A percentile compares a stretch with the other conserved stretches of the same genome.
Conservation (phyloP, 2,329 filamentous ascomycete species). For the Magnaporthales sp. region DNA sequence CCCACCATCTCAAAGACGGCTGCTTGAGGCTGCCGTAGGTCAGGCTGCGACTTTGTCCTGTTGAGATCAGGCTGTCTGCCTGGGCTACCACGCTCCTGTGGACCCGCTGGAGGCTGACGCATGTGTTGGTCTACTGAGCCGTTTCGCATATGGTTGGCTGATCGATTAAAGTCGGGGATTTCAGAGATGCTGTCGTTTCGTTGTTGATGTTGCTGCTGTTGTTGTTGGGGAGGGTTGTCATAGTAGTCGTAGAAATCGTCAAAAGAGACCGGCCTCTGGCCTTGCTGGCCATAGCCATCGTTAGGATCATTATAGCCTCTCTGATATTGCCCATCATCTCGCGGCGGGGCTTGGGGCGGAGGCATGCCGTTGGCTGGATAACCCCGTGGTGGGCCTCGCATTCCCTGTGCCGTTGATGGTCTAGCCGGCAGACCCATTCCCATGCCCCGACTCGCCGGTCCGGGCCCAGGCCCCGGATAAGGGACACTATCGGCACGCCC, state of each 20-base stretch:
- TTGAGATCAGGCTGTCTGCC: conserved; percentile 45
- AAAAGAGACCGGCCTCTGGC: conserved; percentile 26
- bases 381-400: conserved; percentile 43
- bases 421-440: conserved; percentile 34
- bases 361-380: conserved; percentile 31
- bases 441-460: conserved; percentile 34
- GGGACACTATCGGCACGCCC: conserved; percentile 34
- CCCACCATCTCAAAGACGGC: conserved; percentile 68
- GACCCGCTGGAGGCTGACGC: conserved; percentile 19
- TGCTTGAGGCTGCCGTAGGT: conserved; percentile 53
- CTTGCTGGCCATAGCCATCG: conserved; percentile 25
- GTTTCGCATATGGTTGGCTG: conserved; percentile 19
- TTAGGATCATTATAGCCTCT: conserved; percentile 21
- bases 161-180: conserved; percentile 28
- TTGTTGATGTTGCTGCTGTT: conserved; percentile 19
- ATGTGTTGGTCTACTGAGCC: conserved; percentile 40
- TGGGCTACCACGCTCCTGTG: conserved; percentile 26
- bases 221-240: conserved; percentile 27
- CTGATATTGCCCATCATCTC: conserved; percentile 19
- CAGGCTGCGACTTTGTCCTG: conserved; percentile 59
- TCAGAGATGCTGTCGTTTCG: conserved; percentile 16
- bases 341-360: conserved; percentile 10
- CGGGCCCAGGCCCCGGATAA: conserved; percentile 28
- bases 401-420: conserved; percentile 45
- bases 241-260: conserved; percentile 49